phyloP scores from a whole-genome alignment of 2,329 filamentous ascomycete genomes.

The Monilinia aucupariae region DNA sequence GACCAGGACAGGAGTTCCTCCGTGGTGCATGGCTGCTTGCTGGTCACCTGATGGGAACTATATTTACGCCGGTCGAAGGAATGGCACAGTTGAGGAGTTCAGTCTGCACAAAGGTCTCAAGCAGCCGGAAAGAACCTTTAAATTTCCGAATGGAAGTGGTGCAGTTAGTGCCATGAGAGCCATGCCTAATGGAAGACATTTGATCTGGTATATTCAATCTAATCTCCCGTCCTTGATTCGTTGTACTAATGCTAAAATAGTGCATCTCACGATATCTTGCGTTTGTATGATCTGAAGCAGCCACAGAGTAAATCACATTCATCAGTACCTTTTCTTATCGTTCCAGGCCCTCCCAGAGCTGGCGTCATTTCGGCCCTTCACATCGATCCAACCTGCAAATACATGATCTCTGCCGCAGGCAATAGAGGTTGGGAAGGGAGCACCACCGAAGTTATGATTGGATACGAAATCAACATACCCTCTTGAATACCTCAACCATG shows the following conservation, averaged over 20 bases:
- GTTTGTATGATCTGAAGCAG: constrained; percentile 80
- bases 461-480: constrained; percentile 70
- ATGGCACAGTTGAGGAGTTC: constrained; percentile 90
- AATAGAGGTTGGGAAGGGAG: constrained; percentile 93
- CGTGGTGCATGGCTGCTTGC: constrained; percentile 96
- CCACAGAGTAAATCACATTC: constrained; percentile 61
- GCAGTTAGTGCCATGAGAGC: constrained; percentile 80
- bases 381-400: constrained; percentile 79
- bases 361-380: constrained; percentile 84
- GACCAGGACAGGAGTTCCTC: constrained; percentile 70
- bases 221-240: constrained; percentile 4
- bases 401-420: constrained; percentile 87
- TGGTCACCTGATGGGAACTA: constrained; percentile 95
- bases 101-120: constrained; percentile 76
- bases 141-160: constrained; percentile 83
- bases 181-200: constrained; percentile 88
- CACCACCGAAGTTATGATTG: constrained; percentile 83
- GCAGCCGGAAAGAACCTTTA: constrained; percentile 71
- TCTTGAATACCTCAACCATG: not conserved
- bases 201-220: constrained; percentile 64
- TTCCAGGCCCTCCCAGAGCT: constrained; percentile 76
- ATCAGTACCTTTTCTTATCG: constrained; percentile 88
- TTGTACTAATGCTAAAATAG: constrained; percentile 39
- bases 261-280: constrained; percentile 87
- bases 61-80: constrained; percentile 87